Percentiles rank a stretch among this genome's conserved stretches.
Evolutionary conservation across 208 protist genomes (phyloP).

Genomic region (Trypanosoma mega): DNA sequence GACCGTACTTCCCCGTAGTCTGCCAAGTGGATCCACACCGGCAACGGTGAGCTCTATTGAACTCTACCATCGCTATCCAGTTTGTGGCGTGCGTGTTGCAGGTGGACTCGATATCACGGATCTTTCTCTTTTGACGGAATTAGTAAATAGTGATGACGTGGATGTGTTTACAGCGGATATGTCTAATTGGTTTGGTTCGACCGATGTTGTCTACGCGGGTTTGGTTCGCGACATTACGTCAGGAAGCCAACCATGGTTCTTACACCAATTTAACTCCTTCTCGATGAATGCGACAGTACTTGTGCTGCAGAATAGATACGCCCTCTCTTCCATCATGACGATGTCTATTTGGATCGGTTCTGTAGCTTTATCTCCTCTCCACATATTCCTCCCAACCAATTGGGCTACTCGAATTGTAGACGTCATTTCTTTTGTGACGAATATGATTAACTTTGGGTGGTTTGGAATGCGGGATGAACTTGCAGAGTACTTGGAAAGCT

Average conservation of each 20-base stretch:
- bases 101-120: slow-evolving; percentile 47
- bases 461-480: slow-evolving; percentile 25
- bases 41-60: slow-evolving; percentile 12
- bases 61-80: slow-evolving; percentile 70
- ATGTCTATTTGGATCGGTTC: slow-evolving; percentile 64
- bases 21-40: slow-evolving; percentile 22
- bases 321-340: slow-evolving; percentile 46
- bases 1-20: slow-evolving; percentile 35
- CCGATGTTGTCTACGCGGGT: slow-evolving; percentile 41
- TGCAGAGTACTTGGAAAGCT: slow-evolving; percentile 18
- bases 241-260: slow-evolving; percentile 31
- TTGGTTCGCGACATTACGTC: slow-evolving; percentile 23
- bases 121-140: slow-evolving; percentile 52
- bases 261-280: slow-evolving; percentile 43
- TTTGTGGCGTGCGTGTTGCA: slow-evolving; percentile 48
- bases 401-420: slow-evolving; percentile 47
- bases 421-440: slow-evolving; percentile 50
- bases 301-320: slow-evolving; percentile 44
- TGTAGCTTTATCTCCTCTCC: slow-evolving; percentile 57
- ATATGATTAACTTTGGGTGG: slow-evolving; percentile 45
- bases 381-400: slow-evolving; percentile 60
- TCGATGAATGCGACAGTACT: slow-evolving; percentile 39
- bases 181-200: slow-evolving; percentile 54
- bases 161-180: slow-evolving; percentile 37
- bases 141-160: slow-evolving; percentile 30